Evolutionary conservation across 805 yeast species (phyloP), one percentile per base, ranked within the genome.

Genomic region (Yamadazyma tumulicola): DNA sequence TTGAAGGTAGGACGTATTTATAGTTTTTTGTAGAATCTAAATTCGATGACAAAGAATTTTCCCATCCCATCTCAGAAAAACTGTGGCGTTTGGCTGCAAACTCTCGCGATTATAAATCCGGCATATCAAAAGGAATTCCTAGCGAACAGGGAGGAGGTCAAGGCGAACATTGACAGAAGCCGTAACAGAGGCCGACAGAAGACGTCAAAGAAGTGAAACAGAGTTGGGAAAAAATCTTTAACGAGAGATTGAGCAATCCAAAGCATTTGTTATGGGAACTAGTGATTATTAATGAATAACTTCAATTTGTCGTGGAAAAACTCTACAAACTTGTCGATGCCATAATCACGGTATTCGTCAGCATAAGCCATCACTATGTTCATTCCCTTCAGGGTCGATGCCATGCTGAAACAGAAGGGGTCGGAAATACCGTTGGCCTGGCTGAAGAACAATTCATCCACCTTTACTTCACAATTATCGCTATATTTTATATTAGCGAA

Each of bases 401-500:
- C 29, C 9, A 28, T 10, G 17, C 21, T 21, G 22, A 34, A 30
- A 4, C 36, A 37, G 18, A 38, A 35, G 18, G 16, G 12, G 17
- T 14, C 19, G 1, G 24, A 17, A 6, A 15, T n/a, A 2, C 46
- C 42, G 11, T 26, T 19, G 15, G 30, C 17, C 16, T 34, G 41
- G 18, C 28, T 18, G 19, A 42, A 42, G 15, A 33, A n/a, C 9
- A 38, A 12, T 16, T 42, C 42, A 13, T 38, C 42, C 6, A 35
- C 36, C 16, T 15, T 14, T n/a, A n/a, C n/a, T n/a, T n/a, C n/a
- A n/a, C n/a, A n/a, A 39, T 42, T 38, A 15, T 32, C 34, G 9
- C 35, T 36, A 12, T 14, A 3, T 1, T 9, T 5, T 9, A 41
- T 27, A 2, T 30, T 19, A 6, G 9, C 14, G 19, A 6, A 15